A percentile compares a stretch with the other conserved stretches of the same genome.
These are phyloP conservation scores for Zhuliangozyma parablackwelliae DNA, from an alignment of 1,139 yeast species.

Conservation along the genomic window DNA sequence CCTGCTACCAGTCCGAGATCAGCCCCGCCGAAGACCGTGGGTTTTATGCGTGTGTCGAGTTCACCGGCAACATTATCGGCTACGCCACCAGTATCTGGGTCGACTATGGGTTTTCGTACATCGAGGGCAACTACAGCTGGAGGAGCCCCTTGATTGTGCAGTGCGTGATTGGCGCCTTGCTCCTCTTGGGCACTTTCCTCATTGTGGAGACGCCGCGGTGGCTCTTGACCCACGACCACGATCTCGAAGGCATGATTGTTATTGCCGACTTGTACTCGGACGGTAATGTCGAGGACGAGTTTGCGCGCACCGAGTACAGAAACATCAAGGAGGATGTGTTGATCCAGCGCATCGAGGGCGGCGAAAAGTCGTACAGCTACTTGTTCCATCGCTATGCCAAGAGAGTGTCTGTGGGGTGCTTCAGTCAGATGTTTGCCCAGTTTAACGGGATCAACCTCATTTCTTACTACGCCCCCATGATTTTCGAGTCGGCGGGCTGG, in stretches of 20 bases:
- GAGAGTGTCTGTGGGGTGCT: slow-evolving; percentile 84
- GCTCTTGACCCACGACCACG: slow-evolving; percentile 84
- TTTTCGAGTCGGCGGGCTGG: slow-evolving; percentile 96
- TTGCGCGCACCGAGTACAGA: slow-evolving; percentile 55
- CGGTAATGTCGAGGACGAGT: slow-evolving; percentile 52
- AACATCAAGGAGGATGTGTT: slow-evolving; percentile 46
- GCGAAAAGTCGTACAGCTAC: slow-evolving; percentile 58
- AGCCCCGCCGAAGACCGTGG: slow-evolving; percentile 90
- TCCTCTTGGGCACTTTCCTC: slow-evolving; percentile 67
- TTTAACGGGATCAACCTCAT: slow-evolving; percentile 90
- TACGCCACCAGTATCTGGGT: slow-evolving; percentile 88
- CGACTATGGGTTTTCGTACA: slow-evolving; percentile 71
- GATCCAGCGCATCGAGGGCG: slow-evolving; percentile 71
- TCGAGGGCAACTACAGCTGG: slow-evolving; percentile 60
- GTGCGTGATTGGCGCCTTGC: slow-evolving; percentile 65
- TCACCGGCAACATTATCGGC: slow-evolving; percentile 87
- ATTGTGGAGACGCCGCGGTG: slow-evolving; percentile 89
- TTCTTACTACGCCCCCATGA: slow-evolving; percentile 89
- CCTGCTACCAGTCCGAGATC: slow-evolving; percentile 88
- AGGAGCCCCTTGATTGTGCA: slow-evolving; percentile 76
- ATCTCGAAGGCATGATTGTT: slow-evolving; percentile 69
- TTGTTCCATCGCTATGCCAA: slow-evolving; percentile 62
- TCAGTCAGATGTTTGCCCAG: slow-evolving; percentile 89
- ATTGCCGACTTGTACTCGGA: slow-evolving; percentile 44
- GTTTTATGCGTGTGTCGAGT: slow-evolving; percentile 83